Conservation (phyloP, 352 stramenopile genomes). For the Thalassiosira ordinaria region DNA sequence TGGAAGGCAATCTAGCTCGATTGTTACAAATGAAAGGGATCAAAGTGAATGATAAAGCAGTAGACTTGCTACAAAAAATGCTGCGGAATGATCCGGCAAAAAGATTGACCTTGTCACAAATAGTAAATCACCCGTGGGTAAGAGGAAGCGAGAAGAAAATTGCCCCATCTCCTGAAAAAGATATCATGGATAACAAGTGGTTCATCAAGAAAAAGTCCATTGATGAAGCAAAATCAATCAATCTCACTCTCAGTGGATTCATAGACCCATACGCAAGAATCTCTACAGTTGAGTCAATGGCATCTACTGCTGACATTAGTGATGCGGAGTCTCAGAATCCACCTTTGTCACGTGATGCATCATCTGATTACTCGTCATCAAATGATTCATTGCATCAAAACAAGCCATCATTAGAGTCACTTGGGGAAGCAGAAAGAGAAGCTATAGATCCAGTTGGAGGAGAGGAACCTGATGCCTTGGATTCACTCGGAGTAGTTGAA, state of each 20-base stretch:
- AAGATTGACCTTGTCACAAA: constrained; percentile 66
- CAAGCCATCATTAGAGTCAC: not conserved
- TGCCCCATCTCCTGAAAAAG: constrained; percentile 3
- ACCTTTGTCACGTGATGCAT: not conserved
- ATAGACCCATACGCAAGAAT: not conserved
- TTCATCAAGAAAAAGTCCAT: constrained; percentile 44
- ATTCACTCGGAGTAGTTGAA: too few species aligned
- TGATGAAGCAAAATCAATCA: constrained; percentile 15
- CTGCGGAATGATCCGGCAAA: constrained; percentile 58
- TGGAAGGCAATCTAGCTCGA: constrained; percentile 25
- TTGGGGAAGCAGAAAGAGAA: constrained; percentile 11
- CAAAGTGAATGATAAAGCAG: constrained; percentile 43
- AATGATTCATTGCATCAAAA: not conserved
- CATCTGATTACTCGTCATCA: not conserved
- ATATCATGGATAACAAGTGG: constrained; percentile 16
- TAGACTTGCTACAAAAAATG: constrained; percentile 77
- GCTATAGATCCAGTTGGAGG: too few species aligned
- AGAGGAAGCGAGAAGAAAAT: constrained; percentile 18
- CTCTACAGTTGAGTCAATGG: not conserved
- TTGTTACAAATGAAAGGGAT: constrained; percentile 32
- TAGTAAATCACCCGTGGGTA: constrained; percentile 75
- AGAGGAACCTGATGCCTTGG: too few species aligned
- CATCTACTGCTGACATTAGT: not conserved
- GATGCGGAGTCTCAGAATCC: constrained; percentile 14
- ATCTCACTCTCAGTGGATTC: not conserved